phyloP scores from a whole-genome alignment of 2,329 filamentous ascomycete species.

The Colletotrichum gigasporum region DNA sequence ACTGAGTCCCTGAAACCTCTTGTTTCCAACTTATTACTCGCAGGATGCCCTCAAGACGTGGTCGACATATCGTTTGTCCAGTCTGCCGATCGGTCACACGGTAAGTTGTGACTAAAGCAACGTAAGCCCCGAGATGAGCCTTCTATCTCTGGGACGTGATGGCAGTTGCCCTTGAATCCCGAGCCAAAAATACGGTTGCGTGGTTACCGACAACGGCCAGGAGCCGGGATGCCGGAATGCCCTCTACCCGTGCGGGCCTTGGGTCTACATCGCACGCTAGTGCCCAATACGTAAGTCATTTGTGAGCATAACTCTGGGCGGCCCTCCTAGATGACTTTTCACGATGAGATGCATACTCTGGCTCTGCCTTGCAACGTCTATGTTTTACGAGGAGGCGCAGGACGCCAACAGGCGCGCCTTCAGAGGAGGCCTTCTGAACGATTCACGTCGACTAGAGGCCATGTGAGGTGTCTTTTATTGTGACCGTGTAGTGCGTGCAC shows the following conservation, averaged over 20 bases:
- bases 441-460: no score
- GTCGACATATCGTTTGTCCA: background rate
- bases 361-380: background rate
- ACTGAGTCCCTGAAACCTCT: background rate
- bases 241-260: background rate
- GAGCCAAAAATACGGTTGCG: background rate
- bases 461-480: no score
- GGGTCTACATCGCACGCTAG: background rate
- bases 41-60: background rate
- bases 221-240: constrained; percentile 15
- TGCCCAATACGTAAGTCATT: background rate
- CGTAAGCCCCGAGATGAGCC: background rate
- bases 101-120: constrained; percentile 1
- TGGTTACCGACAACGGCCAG: background rate
- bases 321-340: no score
- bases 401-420: no score
- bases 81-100: constrained; percentile 10
- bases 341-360: no score
- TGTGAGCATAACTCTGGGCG: background rate
- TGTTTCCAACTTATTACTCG: background rate
- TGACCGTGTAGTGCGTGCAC: no score
- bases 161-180: constrained; percentile 4
- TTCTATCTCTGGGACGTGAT: background rate
- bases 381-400: background rate
- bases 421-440: no score